Evolutionary conservation across 2,329 filamentous ascomycete species (phyloP), one percentile per base, ranked within the genome.

Genomic region (Cercospora zeae-maydis): DNA sequence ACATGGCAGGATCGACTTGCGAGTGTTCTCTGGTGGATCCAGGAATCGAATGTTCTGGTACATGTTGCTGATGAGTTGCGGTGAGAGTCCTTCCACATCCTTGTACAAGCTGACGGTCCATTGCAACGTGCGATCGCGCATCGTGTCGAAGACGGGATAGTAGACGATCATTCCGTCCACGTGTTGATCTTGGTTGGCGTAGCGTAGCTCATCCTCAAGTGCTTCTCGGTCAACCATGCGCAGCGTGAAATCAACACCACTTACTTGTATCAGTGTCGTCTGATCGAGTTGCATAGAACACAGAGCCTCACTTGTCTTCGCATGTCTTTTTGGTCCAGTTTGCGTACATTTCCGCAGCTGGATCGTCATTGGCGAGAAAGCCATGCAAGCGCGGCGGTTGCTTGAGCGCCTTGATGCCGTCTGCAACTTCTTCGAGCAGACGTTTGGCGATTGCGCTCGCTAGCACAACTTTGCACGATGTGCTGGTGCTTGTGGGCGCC

Each of bases 31-130:
- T 4, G 89, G 88, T 24, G 87, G 81, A 78, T 99, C 95, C 61
- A 99, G 83, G 81, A 93, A 98, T 68, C 95, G 91, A 72, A 96
- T 86, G 80, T 99, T 99, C 82, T 97, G 91, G 80, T 98, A 99
- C 93, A 99, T 97, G 84, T 99, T 99, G 85, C 93, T 93, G 74
- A 98, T 89, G 80, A 98, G 93, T 75, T 88, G 88, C 78, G 97
- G 93, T 71, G 89, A 92, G 63, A 99, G 86, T 36, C 95, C 95
- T 78, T 99, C 95, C 69, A 99, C 93, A 73, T 99, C 95, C 79
- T 99, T 98, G 77, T 85, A 80, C 47, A 96, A 84, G 61, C 91
- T 88, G 61, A 97, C 92, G 2, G 96, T 91, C 80, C 97, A 93
- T 79, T 98, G 93, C 69, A 99, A 87, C 77, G 98, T 98, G 77